A percentile compares a stretch with the other conserved stretches of the same genome.
phyloP scores from a whole-genome alignment of 106 monocot genomes.

The Gastrodia elata region DNA sequence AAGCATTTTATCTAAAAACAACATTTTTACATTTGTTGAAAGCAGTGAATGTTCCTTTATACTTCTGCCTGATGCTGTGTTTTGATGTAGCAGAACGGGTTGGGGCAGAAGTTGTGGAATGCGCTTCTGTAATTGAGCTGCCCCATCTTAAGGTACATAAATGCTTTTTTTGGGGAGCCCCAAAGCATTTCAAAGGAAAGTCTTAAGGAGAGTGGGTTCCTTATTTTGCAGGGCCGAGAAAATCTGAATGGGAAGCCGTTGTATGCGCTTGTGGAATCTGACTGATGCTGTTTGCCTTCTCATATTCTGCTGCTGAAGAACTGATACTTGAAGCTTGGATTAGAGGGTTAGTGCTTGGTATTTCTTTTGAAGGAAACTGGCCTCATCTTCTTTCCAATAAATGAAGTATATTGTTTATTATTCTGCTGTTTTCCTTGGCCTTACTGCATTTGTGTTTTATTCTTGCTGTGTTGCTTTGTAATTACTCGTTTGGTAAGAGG shows the following conservation, averaged over 20 bases:
- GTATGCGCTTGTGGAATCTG: slow-evolving; percentile 6
- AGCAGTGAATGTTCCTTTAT: no score
- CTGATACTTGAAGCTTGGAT: slow-evolving; percentile 3
- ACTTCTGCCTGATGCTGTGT: background rate
- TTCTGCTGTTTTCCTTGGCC: no score
- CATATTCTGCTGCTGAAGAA: background rate
- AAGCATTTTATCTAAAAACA: no score
- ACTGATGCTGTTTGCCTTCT: slow-evolving; percentile 1
- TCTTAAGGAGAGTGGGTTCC: background rate
- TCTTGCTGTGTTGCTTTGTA: background rate
- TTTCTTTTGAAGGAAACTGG: background rate
- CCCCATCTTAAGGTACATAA: slow-evolving; percentile 21
- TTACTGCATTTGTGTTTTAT: background rate
- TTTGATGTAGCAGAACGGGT: slow-evolving; percentile 11
- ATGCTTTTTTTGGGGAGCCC: background rate
- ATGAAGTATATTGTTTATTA: background rate
- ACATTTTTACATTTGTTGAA: no score
- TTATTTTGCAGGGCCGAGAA: background rate
- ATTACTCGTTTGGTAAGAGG: no score
- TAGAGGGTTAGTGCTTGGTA: background rate
- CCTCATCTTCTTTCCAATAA: background rate
- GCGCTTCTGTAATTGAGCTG: slow-evolving; percentile 23
- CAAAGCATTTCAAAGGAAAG: background rate
- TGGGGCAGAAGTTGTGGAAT: slow-evolving; percentile 24
- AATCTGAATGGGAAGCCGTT: slow-evolving; percentile 7